These are phyloP conservation scores for Tylopilus orsonianus DNA, from an alignment of 1,284 basidiomycete species.

Conservation along the genomic window DNA sequence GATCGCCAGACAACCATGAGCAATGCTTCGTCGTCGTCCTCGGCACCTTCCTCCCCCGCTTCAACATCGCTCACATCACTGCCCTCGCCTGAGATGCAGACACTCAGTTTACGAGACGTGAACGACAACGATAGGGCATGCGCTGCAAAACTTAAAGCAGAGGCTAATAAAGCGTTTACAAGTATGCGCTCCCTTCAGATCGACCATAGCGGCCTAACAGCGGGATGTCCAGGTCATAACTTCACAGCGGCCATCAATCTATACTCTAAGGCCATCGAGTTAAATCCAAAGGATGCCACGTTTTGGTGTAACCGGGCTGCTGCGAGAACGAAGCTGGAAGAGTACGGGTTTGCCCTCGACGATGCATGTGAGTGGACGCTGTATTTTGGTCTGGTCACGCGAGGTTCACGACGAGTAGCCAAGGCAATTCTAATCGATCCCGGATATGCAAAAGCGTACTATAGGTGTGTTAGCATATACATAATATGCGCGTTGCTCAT, in stretches of 20 bases:
- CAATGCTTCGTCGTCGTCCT: constrained; percentile 32
- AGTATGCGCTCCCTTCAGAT: constrained; percentile 41
- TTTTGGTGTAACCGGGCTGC: constrained; percentile 82
- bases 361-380: constrained; percentile 64
- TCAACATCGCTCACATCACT: constrained; percentile 53
- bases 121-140: constrained; percentile 69
- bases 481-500: constrained; percentile 6
- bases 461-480: constrained; percentile 48
- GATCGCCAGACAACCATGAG: constrained; percentile 40
- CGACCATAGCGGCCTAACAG: constrained; percentile 2
- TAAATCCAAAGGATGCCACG: constrained; percentile 76
- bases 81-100: constrained; percentile 57
- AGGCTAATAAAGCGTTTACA: constrained; percentile 86
- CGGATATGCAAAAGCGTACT: constrained; percentile 91
- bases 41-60: constrained; percentile 41
- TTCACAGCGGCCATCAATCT: constrained; percentile 66
- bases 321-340: constrained; percentile 76
- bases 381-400: constrained; percentile 8
- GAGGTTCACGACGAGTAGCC: constrained; percentile 43
- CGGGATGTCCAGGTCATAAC: constrained; percentile 45
- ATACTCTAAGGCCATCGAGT: constrained; percentile 77
- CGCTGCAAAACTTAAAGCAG: constrained; percentile 71
- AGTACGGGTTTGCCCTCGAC: constrained; percentile 78
- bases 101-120: constrained; percentile 52
- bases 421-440: constrained; percentile 89